A percentile compares a stretch with the other conserved stretches of the same genome.
These are phyloP conservation scores for Zygosaccharomyces bailii DNA, from an alignment of 805 yeast species.

Conservation along the genomic window DNA sequence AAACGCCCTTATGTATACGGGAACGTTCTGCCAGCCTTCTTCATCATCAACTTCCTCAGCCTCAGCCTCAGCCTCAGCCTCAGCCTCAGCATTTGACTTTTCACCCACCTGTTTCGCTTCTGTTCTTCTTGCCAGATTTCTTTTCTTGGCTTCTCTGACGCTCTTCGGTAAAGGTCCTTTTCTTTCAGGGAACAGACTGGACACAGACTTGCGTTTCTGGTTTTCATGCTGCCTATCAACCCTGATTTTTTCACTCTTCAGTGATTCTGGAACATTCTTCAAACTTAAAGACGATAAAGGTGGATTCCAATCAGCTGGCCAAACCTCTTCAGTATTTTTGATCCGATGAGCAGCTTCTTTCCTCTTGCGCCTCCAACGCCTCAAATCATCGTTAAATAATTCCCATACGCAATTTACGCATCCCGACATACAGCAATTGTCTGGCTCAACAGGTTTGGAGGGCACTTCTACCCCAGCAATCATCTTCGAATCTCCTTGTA, in stretches of 20 bases:
- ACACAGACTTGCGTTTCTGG: constrained; percentile 19
- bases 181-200: constrained; percentile 37
- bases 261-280: constrained; percentile 43
- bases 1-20: constrained; percentile 73
- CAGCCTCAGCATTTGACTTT: constrained; percentile 5
- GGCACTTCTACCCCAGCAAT: constrained; percentile 75
- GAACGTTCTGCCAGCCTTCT: constrained; percentile 58
- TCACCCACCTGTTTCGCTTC: too few relatives aligned
- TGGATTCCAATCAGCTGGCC: constrained; percentile 68
- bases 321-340: constrained; percentile 42
- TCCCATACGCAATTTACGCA: constrained; percentile 98
- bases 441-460: constrained; percentile 82
- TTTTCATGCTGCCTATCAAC: constrained; percentile 22
- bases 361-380: constrained; percentile 69
- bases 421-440: constrained; percentile 96
- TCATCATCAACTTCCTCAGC: constrained; percentile 39
- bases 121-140: constrained; percentile 15
- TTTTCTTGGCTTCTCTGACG: constrained; percentile 33
- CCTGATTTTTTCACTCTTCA: constrained; percentile 31
- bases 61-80: constrained; percentile 7
- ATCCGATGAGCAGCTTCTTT: constrained; percentile 54
- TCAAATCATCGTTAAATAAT: constrained; percentile 78
- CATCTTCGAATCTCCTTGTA: constrained; percentile 16
- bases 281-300: constrained; percentile 43
- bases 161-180: constrained; percentile 32